Percentiles rank a stretch among this genome's conserved stretches.
Conservation (phyloP, 495 filamentous ascomycete species). For the Annulohypoxylon bovei region DNA sequence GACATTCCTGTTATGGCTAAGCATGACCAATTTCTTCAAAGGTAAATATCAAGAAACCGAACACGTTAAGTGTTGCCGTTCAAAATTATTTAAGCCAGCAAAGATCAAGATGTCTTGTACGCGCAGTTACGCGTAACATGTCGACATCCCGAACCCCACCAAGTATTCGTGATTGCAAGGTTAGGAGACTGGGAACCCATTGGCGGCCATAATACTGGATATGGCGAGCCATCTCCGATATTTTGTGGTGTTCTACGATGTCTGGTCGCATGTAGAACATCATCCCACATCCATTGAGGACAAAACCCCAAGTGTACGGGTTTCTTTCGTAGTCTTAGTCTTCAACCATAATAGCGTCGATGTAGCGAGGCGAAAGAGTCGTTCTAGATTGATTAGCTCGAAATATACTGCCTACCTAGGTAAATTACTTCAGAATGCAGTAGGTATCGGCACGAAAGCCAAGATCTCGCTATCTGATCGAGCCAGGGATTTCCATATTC, state of each 20-base stretch:
- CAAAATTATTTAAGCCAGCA: not conserved
- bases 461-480: not conserved
- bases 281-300: not conserved
- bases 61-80: too few relatives aligned
- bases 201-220: not conserved
- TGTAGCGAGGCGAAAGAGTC: not conserved
- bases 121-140: not conserved
- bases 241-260: not conserved
- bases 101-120: not conserved
- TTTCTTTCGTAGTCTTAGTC: not conserved
- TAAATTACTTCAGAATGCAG: too few relatives aligned
- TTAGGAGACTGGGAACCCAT: not conserved
- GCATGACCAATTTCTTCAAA: conserved; percentile 4
- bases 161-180: not conserved
- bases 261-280: not conserved
- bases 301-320: not conserved
- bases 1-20: not conserved
- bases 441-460: not conserved
- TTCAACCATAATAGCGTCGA: not conserved
- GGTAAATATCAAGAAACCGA: conserved; percentile 6
- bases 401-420: not conserved
- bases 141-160: not conserved
- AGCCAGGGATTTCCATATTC: not conserved
- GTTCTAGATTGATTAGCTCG: not conserved
- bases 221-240: conserved; percentile 23